These are phyloP conservation scores for Golubevia pallescens DNA, from an alignment of 1,284 basidiomycete genomes.

Conservation along the genomic window DNA sequence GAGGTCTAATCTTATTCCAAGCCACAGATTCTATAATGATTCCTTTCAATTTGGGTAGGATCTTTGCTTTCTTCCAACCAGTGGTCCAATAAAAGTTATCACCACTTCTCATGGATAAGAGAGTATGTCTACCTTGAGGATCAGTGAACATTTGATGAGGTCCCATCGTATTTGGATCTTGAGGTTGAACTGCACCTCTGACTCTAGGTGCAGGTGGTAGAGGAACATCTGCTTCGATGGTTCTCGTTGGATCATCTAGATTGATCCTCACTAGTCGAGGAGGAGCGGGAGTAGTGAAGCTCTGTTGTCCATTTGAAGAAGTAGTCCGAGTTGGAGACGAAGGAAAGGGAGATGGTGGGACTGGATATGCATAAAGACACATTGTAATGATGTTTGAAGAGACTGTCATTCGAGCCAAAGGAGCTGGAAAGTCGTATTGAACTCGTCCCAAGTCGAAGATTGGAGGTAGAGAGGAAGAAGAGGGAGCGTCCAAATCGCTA, in stretches of 20 bases:
- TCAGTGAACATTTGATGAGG: constrained; percentile 67
- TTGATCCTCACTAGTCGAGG: constrained; percentile 53
- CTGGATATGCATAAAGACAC: constrained; percentile 38
- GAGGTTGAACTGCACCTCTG: constrained; percentile 26
- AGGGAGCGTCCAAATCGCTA: constrained; percentile 18
- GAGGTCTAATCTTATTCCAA: constrained; percentile 75
- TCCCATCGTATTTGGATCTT: constrained; percentile 29
- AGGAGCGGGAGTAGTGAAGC: constrained; percentile 4
- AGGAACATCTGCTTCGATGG: constrained; percentile 50
- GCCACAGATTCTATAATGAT: constrained; percentile 84
- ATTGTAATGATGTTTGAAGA: constrained; percentile 56
- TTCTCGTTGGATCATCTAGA: constrained; percentile 52
- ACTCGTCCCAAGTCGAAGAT: constrained; percentile 59
- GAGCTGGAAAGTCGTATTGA: constrained; percentile 58
- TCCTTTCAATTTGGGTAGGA: constrained; percentile 75
- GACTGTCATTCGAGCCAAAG: constrained; percentile 47
- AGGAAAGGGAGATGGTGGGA: constrained; percentile 12
- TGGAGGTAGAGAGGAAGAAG: constrained; percentile 21
- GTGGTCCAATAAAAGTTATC: constrained; percentile 83
- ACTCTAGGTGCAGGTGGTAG: constrained; percentile 35
- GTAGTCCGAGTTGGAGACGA: constrained; percentile 4
- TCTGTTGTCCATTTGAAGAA: no score
- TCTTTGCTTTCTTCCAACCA: constrained; percentile 46
- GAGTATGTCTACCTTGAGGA: constrained; percentile 85
- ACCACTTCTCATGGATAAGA: constrained; percentile 83